Conservation (phyloP, 305 asterid genomes). For the Fraxinus albicans region DNA sequence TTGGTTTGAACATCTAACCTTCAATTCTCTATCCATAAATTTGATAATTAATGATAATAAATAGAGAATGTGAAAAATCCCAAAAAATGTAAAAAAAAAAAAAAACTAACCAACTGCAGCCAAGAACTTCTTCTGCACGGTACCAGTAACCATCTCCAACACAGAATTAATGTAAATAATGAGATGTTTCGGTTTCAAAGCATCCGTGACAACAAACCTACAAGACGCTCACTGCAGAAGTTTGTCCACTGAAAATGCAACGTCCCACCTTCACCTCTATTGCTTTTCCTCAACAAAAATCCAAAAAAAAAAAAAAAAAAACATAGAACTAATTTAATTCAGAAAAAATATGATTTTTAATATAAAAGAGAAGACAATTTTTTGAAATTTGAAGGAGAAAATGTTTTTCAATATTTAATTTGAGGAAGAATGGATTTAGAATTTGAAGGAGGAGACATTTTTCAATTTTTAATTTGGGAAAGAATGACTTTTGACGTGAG, state of each 20-base stretch:
- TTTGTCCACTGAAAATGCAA: slow-evolving; percentile 64
- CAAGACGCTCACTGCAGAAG: slow-evolving; percentile 79
- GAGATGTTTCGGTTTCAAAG: slow-evolving; percentile 34
- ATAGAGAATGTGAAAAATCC: neutral
- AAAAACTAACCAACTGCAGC: slow-evolving; percentile 67
- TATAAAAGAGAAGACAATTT: too few relatives aligned
- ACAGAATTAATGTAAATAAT: slow-evolving; percentile 81
- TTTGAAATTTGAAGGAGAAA: too few relatives aligned
- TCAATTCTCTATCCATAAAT: too few relatives aligned
- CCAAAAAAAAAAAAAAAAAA: slow-evolving; percentile 31
- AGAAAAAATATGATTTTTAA: too few relatives aligned
- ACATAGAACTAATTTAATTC: too few relatives aligned
- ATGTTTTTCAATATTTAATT: too few relatives aligned
- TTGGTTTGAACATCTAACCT: neutral
- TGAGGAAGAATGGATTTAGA: too few relatives aligned
- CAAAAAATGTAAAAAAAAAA: neutral
- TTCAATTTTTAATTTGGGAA: too few relatives aligned
- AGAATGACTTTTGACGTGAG: too few relatives aligned
- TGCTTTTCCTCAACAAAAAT: slow-evolving; percentile 49
- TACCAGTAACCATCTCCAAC: slow-evolving; percentile 79
- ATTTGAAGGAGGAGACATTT: too few relatives aligned
- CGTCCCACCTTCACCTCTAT: slow-evolving; percentile 26
- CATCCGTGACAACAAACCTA: slow-evolving; percentile 64
- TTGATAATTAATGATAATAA: too few relatives aligned
- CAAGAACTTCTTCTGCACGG: slow-evolving; percentile 87